A percentile compares a stretch with the other conserved stretches of the same genome.
phyloP scores from a whole-genome alignment of 768 basidiomycete species.

The Amanita fuliginea region DNA sequence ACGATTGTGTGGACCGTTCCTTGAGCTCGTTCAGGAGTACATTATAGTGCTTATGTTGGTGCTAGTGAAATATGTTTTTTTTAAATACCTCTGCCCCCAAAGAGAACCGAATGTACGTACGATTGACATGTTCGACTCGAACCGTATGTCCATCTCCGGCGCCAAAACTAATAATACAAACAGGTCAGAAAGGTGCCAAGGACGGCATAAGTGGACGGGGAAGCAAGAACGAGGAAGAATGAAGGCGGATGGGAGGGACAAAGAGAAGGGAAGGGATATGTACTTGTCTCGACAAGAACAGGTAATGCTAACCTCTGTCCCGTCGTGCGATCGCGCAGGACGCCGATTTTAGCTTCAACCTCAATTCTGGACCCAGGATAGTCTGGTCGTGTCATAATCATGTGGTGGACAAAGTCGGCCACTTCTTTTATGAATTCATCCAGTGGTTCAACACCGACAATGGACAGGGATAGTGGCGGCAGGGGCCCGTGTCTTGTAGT shows the following conservation, averaged over 20 bases:
- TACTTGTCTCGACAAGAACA: constrained; percentile 77
- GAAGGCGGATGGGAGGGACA: background rate
- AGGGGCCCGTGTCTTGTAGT: constrained; percentile 14
- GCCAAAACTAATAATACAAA: constrained; percentile 43
- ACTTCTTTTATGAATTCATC: constrained; percentile 92
- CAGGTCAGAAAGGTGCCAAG: background rate
- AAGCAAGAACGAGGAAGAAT: background rate
- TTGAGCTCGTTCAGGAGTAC: constrained; percentile 76
- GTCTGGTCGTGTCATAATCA: constrained; percentile 46
- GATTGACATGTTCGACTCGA: constrained; percentile 88
- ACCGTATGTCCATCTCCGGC: constrained; percentile 58
- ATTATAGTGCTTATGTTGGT: constrained; percentile 85
- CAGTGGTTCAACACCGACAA: constrained; percentile 81
- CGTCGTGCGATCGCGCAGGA: constrained; percentile 47
- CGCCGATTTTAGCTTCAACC: constrained; percentile 85
- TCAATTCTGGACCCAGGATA: constrained; percentile 50
- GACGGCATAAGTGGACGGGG: background rate
- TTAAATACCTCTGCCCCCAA: background rate
- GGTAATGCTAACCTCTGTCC: constrained; percentile 58
- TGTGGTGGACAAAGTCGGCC: constrained; percentile 79
- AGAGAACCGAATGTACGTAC: constrained; percentile 32
- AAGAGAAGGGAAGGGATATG: constrained; percentile 19
- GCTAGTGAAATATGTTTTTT: constrained; percentile 28
- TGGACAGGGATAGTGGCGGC: constrained; percentile 65
- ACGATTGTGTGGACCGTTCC: constrained; percentile 20